Evolutionary conservation across 441 rosid genomes (phyloP).

Genomic region (Macaranga tanarius): DNA sequence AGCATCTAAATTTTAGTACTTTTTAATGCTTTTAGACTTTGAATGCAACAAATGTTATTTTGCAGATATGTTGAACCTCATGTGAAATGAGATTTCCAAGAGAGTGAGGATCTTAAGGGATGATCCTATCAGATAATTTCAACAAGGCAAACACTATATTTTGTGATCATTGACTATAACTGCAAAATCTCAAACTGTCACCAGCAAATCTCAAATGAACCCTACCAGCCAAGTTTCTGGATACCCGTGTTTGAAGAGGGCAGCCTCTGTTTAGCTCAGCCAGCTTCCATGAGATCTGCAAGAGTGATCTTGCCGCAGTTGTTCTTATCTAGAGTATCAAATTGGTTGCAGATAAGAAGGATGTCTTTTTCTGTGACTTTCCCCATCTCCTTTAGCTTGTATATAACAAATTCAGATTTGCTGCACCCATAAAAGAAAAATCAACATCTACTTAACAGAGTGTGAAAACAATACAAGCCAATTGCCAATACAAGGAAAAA

Average conservation of each 20-base stretch:
- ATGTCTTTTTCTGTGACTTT: slow-evolving; percentile 58
- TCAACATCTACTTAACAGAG: neutral
- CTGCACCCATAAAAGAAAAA: slow-evolving; percentile 36
- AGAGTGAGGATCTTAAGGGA: neutral
- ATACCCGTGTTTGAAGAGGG: neutral
- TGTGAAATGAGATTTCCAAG: neutral
- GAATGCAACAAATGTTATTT: neutral
- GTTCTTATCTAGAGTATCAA: slow-evolving; percentile 42
- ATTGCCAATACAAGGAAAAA: neutral
- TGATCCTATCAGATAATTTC: neutral
- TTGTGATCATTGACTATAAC: no score
- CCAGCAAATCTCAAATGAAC: slow-evolving; percentile 2
- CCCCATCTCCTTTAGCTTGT: slow-evolving; percentile 75
- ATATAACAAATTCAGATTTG: slow-evolving; percentile 61
- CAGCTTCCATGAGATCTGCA: slow-evolving; percentile 47
- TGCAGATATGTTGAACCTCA: neutral
- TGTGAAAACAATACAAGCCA: neutral
- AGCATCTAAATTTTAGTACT: neutral
- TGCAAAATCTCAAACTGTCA: neutral
- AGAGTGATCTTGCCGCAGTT: slow-evolving; percentile 50
- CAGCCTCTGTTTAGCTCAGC: slow-evolving; percentile 23
- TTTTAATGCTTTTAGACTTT: neutral
- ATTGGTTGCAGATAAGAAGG: slow-evolving; percentile 49
- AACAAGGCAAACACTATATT: neutral
- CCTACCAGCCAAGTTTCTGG: slow-evolving; percentile 7